Conservation (phyloP, 2,329 filamentous ascomycete species). For the Ciborinia camelliae region DNA sequence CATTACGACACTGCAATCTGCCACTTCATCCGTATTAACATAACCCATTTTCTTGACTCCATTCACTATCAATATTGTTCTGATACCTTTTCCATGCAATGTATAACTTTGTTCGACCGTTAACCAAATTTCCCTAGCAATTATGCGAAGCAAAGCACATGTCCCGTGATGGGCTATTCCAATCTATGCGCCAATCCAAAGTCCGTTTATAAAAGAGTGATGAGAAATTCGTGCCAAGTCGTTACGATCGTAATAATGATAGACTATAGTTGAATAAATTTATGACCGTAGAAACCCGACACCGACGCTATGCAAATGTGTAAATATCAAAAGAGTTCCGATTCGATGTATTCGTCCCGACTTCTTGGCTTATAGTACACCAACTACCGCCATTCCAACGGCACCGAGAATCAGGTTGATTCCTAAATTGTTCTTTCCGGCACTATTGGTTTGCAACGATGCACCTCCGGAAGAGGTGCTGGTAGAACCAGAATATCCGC, state of each 20-base stretch:
- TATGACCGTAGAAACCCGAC: constrained; percentile 17
- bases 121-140: constrained; percentile 7
- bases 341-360: constrained; percentile 7
- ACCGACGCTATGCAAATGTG: constrained; percentile 21
- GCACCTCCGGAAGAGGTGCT: constrained; percentile 24
- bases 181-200: constrained; percentile 20
- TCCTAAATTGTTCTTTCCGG: constrained; percentile 21
- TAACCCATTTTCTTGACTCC: background rate
- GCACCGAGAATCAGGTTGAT: constrained; percentile 29
- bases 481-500: constrained; percentile 18
- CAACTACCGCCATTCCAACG: constrained; percentile 26
- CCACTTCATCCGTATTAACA: constrained; percentile 5
- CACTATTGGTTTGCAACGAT: constrained; percentile 31
- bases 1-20: background rate
- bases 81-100: background rate
- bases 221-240: constrained; percentile 17
- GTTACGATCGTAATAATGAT: constrained; percentile 21
- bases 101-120: background rate
- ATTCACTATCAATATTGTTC: background rate
- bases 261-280: constrained; percentile 19
- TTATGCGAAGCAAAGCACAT: constrained; percentile 15
- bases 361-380: constrained; percentile 23
- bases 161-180: constrained; percentile 10
- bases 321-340: constrained; percentile 18
- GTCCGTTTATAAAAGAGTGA: constrained; percentile 13